These are phyloP conservation scores for Babesia bovis DNA, from an alignment of 169 alveolate genomes.

Conservation along the genomic window DNA sequence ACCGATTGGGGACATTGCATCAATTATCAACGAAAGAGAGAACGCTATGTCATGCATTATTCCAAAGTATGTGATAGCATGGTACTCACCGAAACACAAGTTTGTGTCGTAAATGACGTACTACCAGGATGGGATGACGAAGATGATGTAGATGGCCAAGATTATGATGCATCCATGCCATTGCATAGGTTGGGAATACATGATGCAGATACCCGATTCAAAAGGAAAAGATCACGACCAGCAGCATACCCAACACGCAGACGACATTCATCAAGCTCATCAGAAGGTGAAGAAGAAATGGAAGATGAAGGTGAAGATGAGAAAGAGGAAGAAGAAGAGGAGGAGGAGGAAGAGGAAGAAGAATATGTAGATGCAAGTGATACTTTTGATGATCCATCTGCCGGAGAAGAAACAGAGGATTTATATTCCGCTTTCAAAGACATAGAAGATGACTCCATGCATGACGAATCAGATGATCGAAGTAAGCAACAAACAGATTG, in stretches of 20 bases:
- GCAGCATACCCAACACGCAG: too few species aligned
- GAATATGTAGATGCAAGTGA: not conserved
- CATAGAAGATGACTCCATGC: not conserved
- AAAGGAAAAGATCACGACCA: not conserved
- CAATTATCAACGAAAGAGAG: not conserved
- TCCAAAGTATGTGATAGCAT: not conserved
- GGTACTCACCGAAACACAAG: slow-evolving; percentile 8
- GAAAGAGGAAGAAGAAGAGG: slow-evolving; percentile 17
- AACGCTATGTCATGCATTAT: slow-evolving; percentile 13
- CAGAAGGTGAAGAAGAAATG: not conserved
- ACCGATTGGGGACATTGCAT: slow-evolving; percentile 28
- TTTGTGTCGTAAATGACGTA: not conserved
- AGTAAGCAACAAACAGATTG: not conserved
- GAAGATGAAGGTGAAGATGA: not conserved
- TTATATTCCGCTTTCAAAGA: too few species aligned
- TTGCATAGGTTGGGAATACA: not conserved
- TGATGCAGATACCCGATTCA: not conserved
- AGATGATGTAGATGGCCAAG: slow-evolving; percentile 1
- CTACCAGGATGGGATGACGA: not conserved
- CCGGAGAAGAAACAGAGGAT: too few species aligned
- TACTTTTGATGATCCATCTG: too few species aligned
- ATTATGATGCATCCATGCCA: not conserved
- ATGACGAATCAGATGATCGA: not conserved
- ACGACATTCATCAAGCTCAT: not conserved
- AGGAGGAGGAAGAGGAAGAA: slow-evolving; percentile 1